These are phyloP conservation scores for Harringtonia lauricola DNA, from an alignment of 2,329 filamentous ascomycete genomes.

Conservation along the genomic window DNA sequence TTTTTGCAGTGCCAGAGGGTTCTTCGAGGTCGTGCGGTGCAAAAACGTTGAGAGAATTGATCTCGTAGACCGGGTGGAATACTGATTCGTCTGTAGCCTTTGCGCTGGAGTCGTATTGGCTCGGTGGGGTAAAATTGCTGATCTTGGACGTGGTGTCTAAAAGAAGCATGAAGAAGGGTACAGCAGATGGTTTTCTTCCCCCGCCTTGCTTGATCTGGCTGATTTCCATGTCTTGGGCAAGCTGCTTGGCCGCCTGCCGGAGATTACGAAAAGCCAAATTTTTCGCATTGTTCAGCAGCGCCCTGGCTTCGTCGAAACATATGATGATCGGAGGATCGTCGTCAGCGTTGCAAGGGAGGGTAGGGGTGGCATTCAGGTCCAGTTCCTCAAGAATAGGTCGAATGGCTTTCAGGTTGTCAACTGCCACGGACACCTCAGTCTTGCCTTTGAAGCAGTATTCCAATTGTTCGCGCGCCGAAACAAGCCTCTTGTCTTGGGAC, in stretches of 20 bases:
- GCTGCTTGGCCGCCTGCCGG: constrained; percentile 3
- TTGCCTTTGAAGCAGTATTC: too few relatives aligned
- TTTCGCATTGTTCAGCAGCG: background rate
- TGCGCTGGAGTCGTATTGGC: background rate
- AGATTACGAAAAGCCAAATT: background rate
- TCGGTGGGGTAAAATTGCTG: background rate
- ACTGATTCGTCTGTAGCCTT: background rate
- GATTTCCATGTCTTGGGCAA: background rate
- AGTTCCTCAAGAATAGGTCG: background rate
- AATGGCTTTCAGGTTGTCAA: too few relatives aligned
- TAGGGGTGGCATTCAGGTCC: background rate
- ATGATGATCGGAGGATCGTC: background rate
- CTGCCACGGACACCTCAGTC: too few relatives aligned
- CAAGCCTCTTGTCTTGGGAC: background rate
- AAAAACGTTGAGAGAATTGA: background rate
- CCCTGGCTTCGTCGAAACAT: background rate
- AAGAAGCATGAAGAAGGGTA: constrained; percentile 1
- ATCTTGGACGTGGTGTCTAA: constrained; percentile 1
- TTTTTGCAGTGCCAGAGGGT: background rate
- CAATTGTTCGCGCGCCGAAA: too few relatives aligned
- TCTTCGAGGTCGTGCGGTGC: background rate
- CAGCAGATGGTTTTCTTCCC: too few relatives aligned
- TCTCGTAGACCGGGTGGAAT: background rate
- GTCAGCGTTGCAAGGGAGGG: background rate
- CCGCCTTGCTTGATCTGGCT: too few relatives aligned